Percentiles rank a stretch among this genome's conserved stretches.
These are phyloP conservation scores for Thielaviopsis punctulata DNA, from an alignment of 2,329 filamentous ascomycete genomes.

Conservation along the genomic window DNA sequence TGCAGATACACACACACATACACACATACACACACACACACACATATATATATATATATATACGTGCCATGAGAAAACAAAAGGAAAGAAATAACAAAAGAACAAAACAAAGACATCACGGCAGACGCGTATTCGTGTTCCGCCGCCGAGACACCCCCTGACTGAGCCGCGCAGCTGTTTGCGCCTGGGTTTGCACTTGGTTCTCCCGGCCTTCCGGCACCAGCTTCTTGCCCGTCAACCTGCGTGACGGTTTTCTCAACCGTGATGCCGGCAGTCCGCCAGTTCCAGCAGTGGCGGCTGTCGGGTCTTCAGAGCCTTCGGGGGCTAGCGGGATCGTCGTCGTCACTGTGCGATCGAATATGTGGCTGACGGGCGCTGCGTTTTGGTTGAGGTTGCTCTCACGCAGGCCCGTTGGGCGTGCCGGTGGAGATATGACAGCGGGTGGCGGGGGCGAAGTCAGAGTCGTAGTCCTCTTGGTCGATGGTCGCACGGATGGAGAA, in stretches of 20 bases:
- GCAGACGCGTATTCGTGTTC: background rate
- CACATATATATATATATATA: too few species aligned
- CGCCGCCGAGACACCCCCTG: background rate
- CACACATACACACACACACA: too few species aligned
- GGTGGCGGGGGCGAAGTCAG: background rate
- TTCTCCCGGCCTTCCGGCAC: conserved; percentile 9
- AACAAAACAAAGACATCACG: background rate
- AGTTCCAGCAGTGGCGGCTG: background rate
- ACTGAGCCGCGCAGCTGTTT: background rate
- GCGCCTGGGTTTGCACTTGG: background rate
- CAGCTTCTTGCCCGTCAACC: conserved; percentile 8
- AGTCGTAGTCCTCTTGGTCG: conserved; percentile 14
- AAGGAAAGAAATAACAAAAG: background rate
- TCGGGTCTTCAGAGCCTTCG: background rate
- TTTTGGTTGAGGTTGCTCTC: conserved; percentile 37
- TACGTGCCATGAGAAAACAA: background rate
- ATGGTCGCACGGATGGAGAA: conserved; percentile 4
- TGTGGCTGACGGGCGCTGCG: background rate
- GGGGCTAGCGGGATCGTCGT: conserved; percentile 6
- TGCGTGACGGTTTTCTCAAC: background rate
- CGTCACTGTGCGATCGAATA: conserved; percentile 7
- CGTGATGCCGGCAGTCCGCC: background rate
- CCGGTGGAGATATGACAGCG: background rate
- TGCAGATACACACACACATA: background rate
- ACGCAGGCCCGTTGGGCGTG: conserved; percentile 28